These are phyloP conservation scores for Citrus australasica DNA, from an alignment of 345 rosid species.

Conservation along the genomic window DNA sequence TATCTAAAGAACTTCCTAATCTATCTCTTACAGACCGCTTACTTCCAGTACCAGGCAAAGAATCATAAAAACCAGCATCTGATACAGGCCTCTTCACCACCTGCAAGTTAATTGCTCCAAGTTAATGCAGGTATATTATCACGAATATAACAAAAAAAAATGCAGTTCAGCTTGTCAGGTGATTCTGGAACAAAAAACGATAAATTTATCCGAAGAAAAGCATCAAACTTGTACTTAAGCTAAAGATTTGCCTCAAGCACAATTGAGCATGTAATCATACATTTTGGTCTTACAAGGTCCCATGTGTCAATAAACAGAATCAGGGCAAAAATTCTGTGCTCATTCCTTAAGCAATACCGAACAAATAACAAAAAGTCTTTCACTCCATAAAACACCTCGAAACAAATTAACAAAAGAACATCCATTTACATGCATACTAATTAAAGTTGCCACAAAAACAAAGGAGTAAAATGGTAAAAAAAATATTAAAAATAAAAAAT, in stretches of 20 bases:
- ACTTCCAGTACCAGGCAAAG: constrained; percentile 41
- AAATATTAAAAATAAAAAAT: not conserved
- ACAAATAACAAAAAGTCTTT: not conserved
- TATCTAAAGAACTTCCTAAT: constrained; percentile 54
- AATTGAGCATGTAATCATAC: not conserved
- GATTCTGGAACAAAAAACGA: not conserved
- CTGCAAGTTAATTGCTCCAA: constrained; percentile 32
- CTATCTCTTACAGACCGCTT: constrained; percentile 90
- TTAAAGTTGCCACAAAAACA: not conserved
- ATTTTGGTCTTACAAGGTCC: not conserved
- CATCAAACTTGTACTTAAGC: not conserved
- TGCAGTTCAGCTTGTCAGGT: not conserved
- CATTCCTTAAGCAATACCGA: constrained; percentile 9
- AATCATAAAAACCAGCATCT: constrained; percentile 31
- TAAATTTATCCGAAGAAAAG: not conserved
- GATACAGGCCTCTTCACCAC: constrained; percentile 74
- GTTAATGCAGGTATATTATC: not conserved
- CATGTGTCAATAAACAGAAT: not conserved
- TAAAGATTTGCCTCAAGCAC: not conserved
- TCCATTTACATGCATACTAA: not conserved
- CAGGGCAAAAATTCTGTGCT: not conserved
- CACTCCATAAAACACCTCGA: not conserved
- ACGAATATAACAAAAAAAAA: not conserved
- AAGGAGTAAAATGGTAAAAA: not conserved
- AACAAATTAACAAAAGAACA: not conserved